These are phyloP conservation scores for Lipomyces yamadae DNA, from an alignment of 805 yeast species.

Conservation along the genomic window DNA sequence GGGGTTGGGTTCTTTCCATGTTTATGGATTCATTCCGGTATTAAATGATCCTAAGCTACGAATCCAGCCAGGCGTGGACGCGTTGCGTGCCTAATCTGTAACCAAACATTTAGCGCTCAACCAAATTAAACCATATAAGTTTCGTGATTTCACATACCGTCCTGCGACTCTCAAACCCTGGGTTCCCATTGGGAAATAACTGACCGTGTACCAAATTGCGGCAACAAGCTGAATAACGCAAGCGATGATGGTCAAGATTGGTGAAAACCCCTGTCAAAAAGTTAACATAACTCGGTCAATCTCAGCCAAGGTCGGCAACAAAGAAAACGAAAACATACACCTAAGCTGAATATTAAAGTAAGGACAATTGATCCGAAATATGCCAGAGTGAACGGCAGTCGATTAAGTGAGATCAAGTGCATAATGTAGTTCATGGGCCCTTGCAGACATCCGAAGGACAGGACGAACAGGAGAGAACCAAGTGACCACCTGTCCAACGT, in stretches of 20 bases:
- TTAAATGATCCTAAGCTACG: conserved; percentile 31
- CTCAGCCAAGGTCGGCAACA: no score
- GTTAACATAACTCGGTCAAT: neutral
- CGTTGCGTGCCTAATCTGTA: conserved; percentile 61
- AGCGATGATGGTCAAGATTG: conserved; percentile 75
- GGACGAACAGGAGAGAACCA: conserved; percentile 83
- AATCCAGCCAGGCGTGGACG: conserved; percentile 52
- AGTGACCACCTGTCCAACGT: conserved; percentile 69
- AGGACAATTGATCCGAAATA: conserved; percentile 79
- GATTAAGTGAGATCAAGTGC: conserved; percentile 74
- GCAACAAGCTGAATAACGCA: conserved; percentile 81
- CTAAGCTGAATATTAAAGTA: conserved; percentile 78
- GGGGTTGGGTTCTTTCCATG: neutral
- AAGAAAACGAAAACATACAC: conserved; percentile 41
- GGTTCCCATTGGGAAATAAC: conserved; percentile 91
- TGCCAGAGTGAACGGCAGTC: conserved; percentile 78
- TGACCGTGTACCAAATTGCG: conserved; percentile 84
- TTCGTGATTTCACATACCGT: conserved; percentile 24
- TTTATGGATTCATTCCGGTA: neutral
- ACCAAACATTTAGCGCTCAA: conserved; percentile 25
- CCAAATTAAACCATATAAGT: no score
- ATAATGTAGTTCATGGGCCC: conserved; percentile 83
- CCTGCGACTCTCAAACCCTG: conserved; percentile 40
- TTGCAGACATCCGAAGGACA: conserved; percentile 88
- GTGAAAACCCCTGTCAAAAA: conserved; percentile 56